Conservation (phyloP, 2,329 filamentous ascomycete species). For the Xylaria sp. region DNA sequence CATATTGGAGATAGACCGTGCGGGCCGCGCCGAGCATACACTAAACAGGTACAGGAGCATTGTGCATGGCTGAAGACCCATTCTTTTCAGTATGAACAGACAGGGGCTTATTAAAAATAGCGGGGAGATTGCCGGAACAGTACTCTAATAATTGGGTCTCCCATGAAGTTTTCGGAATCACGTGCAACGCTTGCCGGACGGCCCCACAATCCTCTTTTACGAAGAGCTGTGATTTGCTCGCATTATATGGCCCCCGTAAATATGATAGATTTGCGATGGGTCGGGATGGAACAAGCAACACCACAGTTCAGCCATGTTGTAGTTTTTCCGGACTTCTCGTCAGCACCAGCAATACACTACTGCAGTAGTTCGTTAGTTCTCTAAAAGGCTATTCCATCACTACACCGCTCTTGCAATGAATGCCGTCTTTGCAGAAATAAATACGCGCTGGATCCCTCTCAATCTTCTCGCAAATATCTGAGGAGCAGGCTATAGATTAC, state of each 20-base stretch:
- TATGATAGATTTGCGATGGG: too few species aligned
- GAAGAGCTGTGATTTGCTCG: constrained; percentile 17
- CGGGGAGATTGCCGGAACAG: not conserved
- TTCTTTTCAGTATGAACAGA: not conserved
- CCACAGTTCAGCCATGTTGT: too few species aligned
- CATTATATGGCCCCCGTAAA: not conserved
- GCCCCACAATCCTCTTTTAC: constrained; percentile 33
- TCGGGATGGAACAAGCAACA: not conserved
- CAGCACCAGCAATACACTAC: constrained; percentile 23
- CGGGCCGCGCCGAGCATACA: constrained; percentile 31
- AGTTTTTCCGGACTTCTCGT: constrained; percentile 8
- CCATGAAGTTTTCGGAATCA: constrained; percentile 21
- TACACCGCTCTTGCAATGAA: constrained; percentile 7
- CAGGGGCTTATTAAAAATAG: not conserved
- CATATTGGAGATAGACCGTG: not conserved
- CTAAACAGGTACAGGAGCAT: too few species aligned
- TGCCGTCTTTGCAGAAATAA: constrained; percentile 19
- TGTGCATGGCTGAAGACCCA: not conserved
- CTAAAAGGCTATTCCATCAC: not conserved
- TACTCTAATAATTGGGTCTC: constrained; percentile 31
- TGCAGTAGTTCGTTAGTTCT: constrained; percentile 18
- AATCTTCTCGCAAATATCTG: not conserved
- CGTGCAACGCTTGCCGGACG: constrained; percentile 17
- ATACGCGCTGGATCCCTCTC: constrained; percentile 17
- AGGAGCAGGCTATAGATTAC: constrained; percentile 4